phyloP scores from a whole-genome alignment of 2,329 filamentous ascomycete species.

The Didymella keratinophila region DNA sequence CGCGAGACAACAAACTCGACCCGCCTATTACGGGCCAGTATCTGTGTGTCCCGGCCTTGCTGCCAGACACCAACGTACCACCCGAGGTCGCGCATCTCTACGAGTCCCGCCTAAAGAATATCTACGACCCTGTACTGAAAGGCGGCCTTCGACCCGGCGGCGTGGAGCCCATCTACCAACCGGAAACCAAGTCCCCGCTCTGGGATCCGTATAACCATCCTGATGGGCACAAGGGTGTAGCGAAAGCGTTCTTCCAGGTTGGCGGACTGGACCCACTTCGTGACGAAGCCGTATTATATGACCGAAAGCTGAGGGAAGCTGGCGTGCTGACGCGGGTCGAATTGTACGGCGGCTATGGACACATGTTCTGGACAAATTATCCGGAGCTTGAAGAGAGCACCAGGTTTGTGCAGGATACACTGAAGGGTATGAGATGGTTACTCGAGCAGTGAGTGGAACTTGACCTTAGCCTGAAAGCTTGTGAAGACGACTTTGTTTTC shows the following conservation, averaged over 20 bases:
- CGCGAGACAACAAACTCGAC: slow-evolving; percentile 51
- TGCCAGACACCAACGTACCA: slow-evolving; percentile 53
- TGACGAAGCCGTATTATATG: slow-evolving; percentile 60
- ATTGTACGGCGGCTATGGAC: slow-evolving; percentile 54
- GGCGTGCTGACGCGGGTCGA: slow-evolving; percentile 53
- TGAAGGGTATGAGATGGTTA: slow-evolving; percentile 42
- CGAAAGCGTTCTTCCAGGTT: slow-evolving; percentile 58
- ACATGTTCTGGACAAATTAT: slow-evolving; percentile 53
- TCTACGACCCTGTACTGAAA: slow-evolving; percentile 36
- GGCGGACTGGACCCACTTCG: slow-evolving; percentile 59
- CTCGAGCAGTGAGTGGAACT: slow-evolving; percentile 23
- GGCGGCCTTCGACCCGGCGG: slow-evolving; percentile 14
- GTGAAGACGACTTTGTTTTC: too few relatives aligned
- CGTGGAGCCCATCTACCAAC: slow-evolving; percentile 34
- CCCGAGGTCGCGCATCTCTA: slow-evolving; percentile 52
- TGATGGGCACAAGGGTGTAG: slow-evolving; percentile 50
- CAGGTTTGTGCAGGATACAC: slow-evolving; percentile 38
- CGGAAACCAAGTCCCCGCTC: slow-evolving; percentile 39
- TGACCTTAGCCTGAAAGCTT: too few relatives aligned
- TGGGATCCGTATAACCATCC: slow-evolving; percentile 48
- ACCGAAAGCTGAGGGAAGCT: slow-evolving; percentile 49
- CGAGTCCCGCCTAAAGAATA: slow-evolving; percentile 46
- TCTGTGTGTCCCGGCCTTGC: slow-evolving; percentile 57
- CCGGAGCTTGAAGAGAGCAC: slow-evolving; percentile 36
- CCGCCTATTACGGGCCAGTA: slow-evolving; percentile 57